Conservation (phyloP, 768 basidiomycete species). For the Boletus sensibilis region DNA sequence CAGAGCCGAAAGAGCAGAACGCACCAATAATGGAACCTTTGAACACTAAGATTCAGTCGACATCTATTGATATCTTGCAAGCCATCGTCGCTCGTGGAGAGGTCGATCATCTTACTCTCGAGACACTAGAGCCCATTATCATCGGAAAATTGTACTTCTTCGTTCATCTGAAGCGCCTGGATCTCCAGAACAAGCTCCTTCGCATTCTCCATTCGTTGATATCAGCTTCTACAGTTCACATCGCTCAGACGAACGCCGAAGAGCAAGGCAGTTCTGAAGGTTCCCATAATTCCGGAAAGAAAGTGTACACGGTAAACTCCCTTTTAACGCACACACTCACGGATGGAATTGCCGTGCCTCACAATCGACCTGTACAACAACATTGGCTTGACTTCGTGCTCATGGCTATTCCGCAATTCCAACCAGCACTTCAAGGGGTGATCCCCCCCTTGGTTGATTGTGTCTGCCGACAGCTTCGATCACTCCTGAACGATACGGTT, state of each 20-base stretch:
- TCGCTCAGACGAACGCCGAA: constrained; percentile 28
- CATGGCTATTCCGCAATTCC: constrained; percentile 86
- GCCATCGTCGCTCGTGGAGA: constrained; percentile 81
- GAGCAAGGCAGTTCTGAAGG: constrained; percentile 38
- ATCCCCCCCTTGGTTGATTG: constrained; percentile 78
- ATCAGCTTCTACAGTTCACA: constrained; percentile 52
- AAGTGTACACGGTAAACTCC: constrained; percentile 58
- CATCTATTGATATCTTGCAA: constrained; percentile 79
- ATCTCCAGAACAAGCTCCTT: constrained; percentile 90
- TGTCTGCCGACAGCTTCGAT: constrained; percentile 66
- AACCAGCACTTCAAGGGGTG: constrained; percentile 62
- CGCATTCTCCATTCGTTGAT: constrained; percentile 88
- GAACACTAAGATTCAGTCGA: constrained; percentile 69
- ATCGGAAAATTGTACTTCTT: constrained; percentile 73
- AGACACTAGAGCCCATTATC: constrained; percentile 66
- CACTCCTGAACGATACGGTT: constrained; percentile 54
- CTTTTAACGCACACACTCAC: constrained; percentile 75
- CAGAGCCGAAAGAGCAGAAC: constrained; percentile 61
- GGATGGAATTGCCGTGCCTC: constrained; percentile 68
- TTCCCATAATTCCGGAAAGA: constrained; percentile 29
- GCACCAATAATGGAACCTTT: constrained; percentile 53
- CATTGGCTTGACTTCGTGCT: constrained; percentile 97
- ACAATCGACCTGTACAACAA: constrained; percentile 81
- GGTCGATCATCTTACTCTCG: constrained; percentile 55
- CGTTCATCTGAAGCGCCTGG: constrained; percentile 66